These are phyloP conservation scores for Alternaria postmessia DNA, from an alignment of 2,329 filamentous ascomycete genomes.

Conservation along the genomic window DNA sequence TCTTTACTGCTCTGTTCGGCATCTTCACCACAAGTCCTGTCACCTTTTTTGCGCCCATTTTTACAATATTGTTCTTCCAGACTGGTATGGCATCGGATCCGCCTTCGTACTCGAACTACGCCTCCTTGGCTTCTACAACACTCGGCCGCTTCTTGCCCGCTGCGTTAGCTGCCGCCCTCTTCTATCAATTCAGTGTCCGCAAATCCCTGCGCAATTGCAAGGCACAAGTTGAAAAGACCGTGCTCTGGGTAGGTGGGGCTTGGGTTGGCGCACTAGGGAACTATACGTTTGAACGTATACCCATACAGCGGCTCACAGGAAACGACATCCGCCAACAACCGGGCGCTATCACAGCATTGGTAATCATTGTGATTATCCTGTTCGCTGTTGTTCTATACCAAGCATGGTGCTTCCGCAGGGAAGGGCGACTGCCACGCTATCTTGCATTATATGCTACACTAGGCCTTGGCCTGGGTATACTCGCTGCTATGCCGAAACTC, in stretches of 20 bases:
- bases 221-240: constrained; percentile 48
- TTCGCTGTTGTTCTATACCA: constrained; percentile 41
- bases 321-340: constrained; percentile 50
- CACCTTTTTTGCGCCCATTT: constrained; percentile 42
- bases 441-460: constrained; percentile 79
- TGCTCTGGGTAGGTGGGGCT: constrained; percentile 47
- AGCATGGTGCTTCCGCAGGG: constrained; percentile 43
- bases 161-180: constrained; percentile 38
- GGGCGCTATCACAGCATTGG: constrained; percentile 46
- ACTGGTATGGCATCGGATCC: constrained; percentile 49
- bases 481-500: constrained; percentile 76
- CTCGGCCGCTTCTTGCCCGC: constrained; percentile 47
- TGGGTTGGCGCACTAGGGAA: constrained; percentile 48
- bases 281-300: constrained; percentile 46
- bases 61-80: constrained; percentile 46
- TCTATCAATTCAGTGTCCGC: constrained; percentile 40
- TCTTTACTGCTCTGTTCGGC: constrained; percentile 43
- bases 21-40: constrained; percentile 42
- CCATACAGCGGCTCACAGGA: constrained; percentile 46
- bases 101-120: constrained; percentile 39
- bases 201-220: constrained; percentile 38
- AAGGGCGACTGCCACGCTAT: constrained; percentile 69
- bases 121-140: constrained; percentile 42
- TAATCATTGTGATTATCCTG: constrained; percentile 43
- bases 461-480: constrained; percentile 80